These are phyloP conservation scores for Penicillium cosmopolitanum DNA, from an alignment of 495 filamentous ascomycete genomes.

Conservation along the genomic window DNA sequence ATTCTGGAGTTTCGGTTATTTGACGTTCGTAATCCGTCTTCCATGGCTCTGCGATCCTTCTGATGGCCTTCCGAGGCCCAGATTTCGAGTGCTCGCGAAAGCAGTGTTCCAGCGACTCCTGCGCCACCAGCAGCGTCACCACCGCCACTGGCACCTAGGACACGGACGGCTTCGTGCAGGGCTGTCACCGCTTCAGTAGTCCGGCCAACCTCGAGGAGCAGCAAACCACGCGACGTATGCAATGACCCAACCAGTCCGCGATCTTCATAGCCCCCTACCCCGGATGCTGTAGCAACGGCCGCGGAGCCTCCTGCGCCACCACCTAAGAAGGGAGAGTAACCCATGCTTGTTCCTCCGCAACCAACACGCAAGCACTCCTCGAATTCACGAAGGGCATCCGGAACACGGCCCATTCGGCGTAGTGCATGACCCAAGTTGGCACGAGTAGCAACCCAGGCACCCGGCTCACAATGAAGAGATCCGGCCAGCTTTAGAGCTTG, in stretches of 20 bases:
- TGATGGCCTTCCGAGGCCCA: constrained; percentile 53
- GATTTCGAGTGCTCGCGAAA: constrained; percentile 74
- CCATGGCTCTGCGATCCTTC: constrained; percentile 23
- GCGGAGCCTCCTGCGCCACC: constrained; percentile 40
- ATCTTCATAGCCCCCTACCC: constrained; percentile 52
- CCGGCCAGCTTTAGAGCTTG: constrained; percentile 75
- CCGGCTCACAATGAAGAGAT: constrained; percentile 77
- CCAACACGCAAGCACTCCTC: constrained; percentile 79
- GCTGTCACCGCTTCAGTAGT: constrained; percentile 68
- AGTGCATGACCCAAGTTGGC: constrained; percentile 89
- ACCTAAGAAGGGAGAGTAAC: constrained; percentile 46
- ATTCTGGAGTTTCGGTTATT: constrained; percentile 28
- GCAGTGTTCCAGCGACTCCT: constrained; percentile 72
- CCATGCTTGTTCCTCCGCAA: constrained; percentile 65
- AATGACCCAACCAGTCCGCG: constrained; percentile 49
- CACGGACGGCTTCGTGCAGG: constrained; percentile 71
- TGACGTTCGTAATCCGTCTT: constrained; percentile 22
- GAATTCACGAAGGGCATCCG: constrained; percentile 76
- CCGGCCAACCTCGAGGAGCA: constrained; percentile 68
- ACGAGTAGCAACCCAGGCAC: constrained; percentile 84
- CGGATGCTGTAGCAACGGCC: constrained; percentile 37
- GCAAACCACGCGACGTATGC: constrained; percentile 60
- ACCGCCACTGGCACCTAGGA: constrained; percentile 52
- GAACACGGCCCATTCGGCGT: constrained; percentile 68
- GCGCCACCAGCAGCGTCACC: constrained; percentile 65